Evolutionary conservation across 2,329 filamentous ascomycete species (phyloP), one percentile per base, ranked within the genome.

Genomic region (Colletotrichum sp.): DNA sequence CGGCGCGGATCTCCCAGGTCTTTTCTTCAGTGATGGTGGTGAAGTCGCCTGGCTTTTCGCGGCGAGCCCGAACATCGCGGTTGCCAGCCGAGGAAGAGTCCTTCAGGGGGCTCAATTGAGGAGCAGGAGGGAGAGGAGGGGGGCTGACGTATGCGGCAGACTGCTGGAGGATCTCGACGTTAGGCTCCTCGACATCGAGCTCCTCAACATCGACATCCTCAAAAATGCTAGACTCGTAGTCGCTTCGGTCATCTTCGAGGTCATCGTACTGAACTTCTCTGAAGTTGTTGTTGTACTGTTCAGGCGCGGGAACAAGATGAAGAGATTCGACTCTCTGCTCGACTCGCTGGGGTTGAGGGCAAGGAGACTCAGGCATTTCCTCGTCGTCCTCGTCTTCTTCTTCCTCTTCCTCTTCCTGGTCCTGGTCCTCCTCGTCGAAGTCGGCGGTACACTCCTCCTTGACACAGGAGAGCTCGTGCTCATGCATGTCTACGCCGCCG

Each of bases 101-200:
- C 65, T 88, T 88, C 1, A 93, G 84, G 2, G 91, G 90, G 64
- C 86, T 89, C 64, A 89, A 78, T 64, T 87, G 88, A 18, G 86
- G 88, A 3, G 87, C 87, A 44, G 86, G 82, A 0, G 89, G 88
- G 3, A 90, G 81, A 4, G 89, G 87, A 4, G 88, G 85, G 3
- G 89, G 87, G 85, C 84, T 3, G 88, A 89, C 74, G 32, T 81
- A 79, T 70, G 85, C 83, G 13, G 83, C 79, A 1, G 87, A 88
- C 76, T 88, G 86, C 71, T 87, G 84, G 5, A 89, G 84, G 39
- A 87, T 86, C 77, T 88, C 83, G 12, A 88, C 83, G 60, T 88
- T 88, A 4, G 85, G 85, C 77, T 87, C 87, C 10, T 87, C 85
- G 5, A 82, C 79, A 21, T 86, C 84, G 8, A 84, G 79, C 10